A percentile compares a stretch with the other conserved stretches of the same genome.
phyloP scores from a whole-genome alignment of 192 early-diverging fungal genomes.

The Thamnidium elegans region DNA sequence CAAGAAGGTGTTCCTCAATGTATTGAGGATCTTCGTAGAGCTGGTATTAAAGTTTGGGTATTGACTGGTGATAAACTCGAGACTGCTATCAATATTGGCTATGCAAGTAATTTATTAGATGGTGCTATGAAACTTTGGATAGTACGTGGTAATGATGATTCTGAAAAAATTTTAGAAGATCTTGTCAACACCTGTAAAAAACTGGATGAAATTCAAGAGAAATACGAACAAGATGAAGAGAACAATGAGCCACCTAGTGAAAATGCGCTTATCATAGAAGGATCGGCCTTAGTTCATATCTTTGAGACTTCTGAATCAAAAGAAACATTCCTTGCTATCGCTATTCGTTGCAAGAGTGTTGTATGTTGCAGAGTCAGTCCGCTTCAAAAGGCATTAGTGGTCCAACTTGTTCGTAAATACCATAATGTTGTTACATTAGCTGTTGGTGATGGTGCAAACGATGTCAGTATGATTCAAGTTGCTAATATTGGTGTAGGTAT shows the following conservation, averaged over 20 bases:
- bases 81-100: constrained; percentile 98
- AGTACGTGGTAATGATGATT: constrained; percentile 27
- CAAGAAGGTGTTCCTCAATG: constrained; percentile 94
- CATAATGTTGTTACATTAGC: constrained; percentile 65
- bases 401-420: constrained; percentile 80
- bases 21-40: constrained; percentile 76
- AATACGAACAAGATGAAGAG: not conserved
- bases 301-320: constrained; percentile 55
- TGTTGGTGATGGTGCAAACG: constrained; percentile 82
- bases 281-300: constrained; percentile 54
- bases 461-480: constrained; percentile 96
- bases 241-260: constrained; percentile 7
- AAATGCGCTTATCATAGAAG: constrained; percentile 85
- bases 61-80: constrained; percentile 98
- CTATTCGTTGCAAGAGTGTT: constrained; percentile 77
- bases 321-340: constrained; percentile 63
- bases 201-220: not conserved
- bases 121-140: constrained; percentile 71
- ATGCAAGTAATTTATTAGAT: constrained; percentile 72
- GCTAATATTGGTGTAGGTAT: constrained; percentile 85
- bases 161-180: not conserved
- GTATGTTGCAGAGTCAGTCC: constrained; percentile 92
- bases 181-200: constrained; percentile 48
- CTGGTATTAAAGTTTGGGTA: constrained; percentile 97
- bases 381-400: constrained; percentile 94